These are phyloP conservation scores for Daldinia sp. DNA, from an alignment of 2,329 filamentous ascomycete species.

Conservation along the genomic window DNA sequence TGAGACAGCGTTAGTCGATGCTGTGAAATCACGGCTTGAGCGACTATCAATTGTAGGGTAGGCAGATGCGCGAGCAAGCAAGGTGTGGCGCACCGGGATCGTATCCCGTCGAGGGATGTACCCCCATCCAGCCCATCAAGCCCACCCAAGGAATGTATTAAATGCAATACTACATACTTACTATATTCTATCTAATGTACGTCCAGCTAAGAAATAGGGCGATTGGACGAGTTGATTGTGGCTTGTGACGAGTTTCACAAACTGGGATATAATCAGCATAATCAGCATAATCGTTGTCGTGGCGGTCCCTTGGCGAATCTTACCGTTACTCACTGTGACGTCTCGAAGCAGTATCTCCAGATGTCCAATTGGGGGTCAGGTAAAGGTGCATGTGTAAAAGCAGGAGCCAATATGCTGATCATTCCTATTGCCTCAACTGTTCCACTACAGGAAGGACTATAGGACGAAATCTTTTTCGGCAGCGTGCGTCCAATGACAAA, in stretches of 20 bases:
- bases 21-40: slow-evolving; percentile 68
- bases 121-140: too few species aligned
- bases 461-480: slow-evolving; percentile 21
- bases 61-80: slow-evolving; percentile 13
- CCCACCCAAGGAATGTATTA: slow-evolving; percentile 30
- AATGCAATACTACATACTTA: slow-evolving; percentile 36
- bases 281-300: slow-evolving; percentile 36
- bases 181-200: slow-evolving; percentile 23
- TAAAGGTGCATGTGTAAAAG: slow-evolving; percentile 22
- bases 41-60: slow-evolving; percentile 55
- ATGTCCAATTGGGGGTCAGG: slow-evolving; percentile 30
- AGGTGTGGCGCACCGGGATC: slow-evolving; percentile 24
- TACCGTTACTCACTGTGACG: slow-evolving; percentile 37
- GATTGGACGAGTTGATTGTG: slow-evolving; percentile 24
- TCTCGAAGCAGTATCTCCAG: slow-evolving; percentile 34
- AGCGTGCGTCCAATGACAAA: slow-evolving; percentile 30
- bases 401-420: slow-evolving; percentile 28
- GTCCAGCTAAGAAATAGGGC: slow-evolving; percentile 31
- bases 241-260: slow-evolving; percentile 31
- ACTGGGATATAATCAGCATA: slow-evolving; percentile 34
- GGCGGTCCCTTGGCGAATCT: slow-evolving; percentile 35
- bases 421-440: slow-evolving; percentile 19
- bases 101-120: slow-evolving; percentile 31
- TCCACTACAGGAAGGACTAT: slow-evolving; percentile 30
- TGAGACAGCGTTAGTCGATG: slow-evolving; percentile 74